These are phyloP conservation scores for Diatrype stigma DNA, from an alignment of 2,329 filamentous ascomycete species.

Conservation along the genomic window DNA sequence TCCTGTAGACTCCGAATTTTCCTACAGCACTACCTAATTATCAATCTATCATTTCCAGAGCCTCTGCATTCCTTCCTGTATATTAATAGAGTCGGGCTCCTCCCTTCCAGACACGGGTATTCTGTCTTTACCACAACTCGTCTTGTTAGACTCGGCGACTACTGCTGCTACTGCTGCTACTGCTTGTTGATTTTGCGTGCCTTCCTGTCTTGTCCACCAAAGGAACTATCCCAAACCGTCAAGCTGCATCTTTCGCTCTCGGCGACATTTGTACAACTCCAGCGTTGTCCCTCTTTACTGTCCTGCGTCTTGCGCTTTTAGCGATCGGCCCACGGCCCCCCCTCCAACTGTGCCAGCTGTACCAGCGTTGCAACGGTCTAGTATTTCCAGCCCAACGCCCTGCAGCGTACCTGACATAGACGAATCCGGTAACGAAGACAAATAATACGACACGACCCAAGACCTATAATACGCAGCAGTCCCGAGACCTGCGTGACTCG, in stretches of 20 bases:
- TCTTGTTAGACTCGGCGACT: neutral
- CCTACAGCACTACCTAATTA: slow-evolving; percentile 22
- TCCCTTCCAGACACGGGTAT: slow-evolving; percentile 10
- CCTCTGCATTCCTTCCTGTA: slow-evolving; percentile 15
- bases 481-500: slow-evolving; percentile 26
- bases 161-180: no score
- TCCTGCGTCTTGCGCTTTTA: slow-evolving; percentile 19
- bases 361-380: slow-evolving; percentile 17
- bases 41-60: slow-evolving; percentile 1
- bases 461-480: slow-evolving; percentile 24
- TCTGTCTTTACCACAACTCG: slow-evolving; percentile 6
- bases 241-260: slow-evolving; percentile 13
- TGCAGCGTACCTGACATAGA: slow-evolving; percentile 24
- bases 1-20: slow-evolving; percentile 18
- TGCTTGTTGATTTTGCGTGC: neutral
- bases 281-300: slow-evolving; percentile 16
- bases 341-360: neutral
- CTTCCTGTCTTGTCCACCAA: slow-evolving; percentile 7
- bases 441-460: slow-evolving; percentile 24
- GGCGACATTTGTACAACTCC: slow-evolving; percentile 22
- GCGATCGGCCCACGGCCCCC: slow-evolving; percentile 19
- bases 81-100: slow-evolving; percentile 6
- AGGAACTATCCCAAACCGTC: slow-evolving; percentile 11
- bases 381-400: slow-evolving; percentile 18
- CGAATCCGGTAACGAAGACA: slow-evolving; percentile 16